Conservation (phyloP, 495 filamentous ascomycete genomes). For the Podospora fimiseda region DNA sequence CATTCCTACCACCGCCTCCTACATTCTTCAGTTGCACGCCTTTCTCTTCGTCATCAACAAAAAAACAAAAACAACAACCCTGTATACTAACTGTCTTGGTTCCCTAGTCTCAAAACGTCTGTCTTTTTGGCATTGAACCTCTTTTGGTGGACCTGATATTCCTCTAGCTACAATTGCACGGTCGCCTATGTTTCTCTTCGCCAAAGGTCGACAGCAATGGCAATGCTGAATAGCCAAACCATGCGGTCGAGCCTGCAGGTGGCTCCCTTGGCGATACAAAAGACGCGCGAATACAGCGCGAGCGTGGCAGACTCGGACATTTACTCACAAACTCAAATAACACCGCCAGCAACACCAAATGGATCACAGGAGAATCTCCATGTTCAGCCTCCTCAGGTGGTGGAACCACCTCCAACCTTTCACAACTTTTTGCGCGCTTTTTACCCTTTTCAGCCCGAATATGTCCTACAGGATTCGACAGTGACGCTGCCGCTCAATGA, state of each 20-base stretch:
- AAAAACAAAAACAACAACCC: conserved; percentile 10
- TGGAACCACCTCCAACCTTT: conserved; percentile 55
- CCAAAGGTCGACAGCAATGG: conserved; percentile 31
- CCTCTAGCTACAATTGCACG: conserved; percentile 1
- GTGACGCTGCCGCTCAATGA: conserved; percentile 83
- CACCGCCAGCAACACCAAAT: conserved; percentile 68
- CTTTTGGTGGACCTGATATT: neutral
- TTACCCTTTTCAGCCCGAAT: conserved; percentile 80
- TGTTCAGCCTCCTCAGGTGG: conserved; percentile 8
- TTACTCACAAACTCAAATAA: conserved; percentile 53
- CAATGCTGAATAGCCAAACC: conserved; percentile 46
- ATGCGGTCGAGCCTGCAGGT: conserved; percentile 59
- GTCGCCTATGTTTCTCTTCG: conserved; percentile 35
- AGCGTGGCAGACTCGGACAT: conserved; percentile 36
- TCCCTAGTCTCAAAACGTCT: neutral
- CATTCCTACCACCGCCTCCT: conserved; percentile 20
- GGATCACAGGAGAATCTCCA: conserved; percentile 50
- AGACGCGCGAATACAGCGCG: conserved; percentile 43
- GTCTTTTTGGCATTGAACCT: neutral
- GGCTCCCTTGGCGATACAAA: conserved; percentile 67
- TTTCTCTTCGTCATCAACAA: conserved; percentile 11
- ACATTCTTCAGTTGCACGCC: conserved; percentile 19
- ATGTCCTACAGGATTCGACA: conserved; percentile 60
- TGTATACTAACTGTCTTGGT: neutral
- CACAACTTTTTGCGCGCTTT: conserved; percentile 96